Base-by-base conservation (phyloP, 441 rosid species). In the Capsella rubella region DNA sequence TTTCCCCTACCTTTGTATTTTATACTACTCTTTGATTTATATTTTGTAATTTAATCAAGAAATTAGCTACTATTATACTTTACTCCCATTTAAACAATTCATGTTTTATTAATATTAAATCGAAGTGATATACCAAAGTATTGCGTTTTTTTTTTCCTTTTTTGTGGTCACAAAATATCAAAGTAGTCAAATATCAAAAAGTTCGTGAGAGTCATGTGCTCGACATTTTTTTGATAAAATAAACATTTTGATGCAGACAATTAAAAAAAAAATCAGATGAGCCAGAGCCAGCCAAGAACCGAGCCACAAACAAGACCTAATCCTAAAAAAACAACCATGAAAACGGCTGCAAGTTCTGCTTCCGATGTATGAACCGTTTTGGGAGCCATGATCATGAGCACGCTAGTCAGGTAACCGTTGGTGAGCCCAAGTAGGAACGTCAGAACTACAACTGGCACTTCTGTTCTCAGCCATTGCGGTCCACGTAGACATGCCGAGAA, bases 391-490 rank as follows among this genome's bases (percentile, higher is more conserved):
- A 89, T 89, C 97, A 91, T 93, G 16, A 89, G 73, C 35, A 87
- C 88, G 34, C 97, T 89, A 47, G 97, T 91, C 45, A 93, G 82
- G 72, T 91, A 93, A 4, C 98, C 97, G 40, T 93, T 91, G 3
- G 87, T 88, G 35, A 86, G 73, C 3, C 94, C 98, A 3, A 91
- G 90, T 87, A 86, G 50, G 64, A 85, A 88, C 13, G 96, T 93
- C 65, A 88, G 64, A 18, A 78, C 71, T 18, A 81, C 82, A 42
- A 89, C 86, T 0, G 94, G 89, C 5, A 61, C 80, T 85, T 91
- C 97, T 37, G 84, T 83, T 69, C 78, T 89, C 60, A 94, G 84
- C 95, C 96, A 89, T 50, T 69, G 56, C 8, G 92, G 97, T 81
- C 98, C 96, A 60, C 79, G 81, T 47, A 94, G 83, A 76, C 93